Evolutionary conservation across 2,329 filamentous ascomycete species (phyloP), one percentile per base, ranked within the genome.

Genomic region (Tympanopsis confertula): DNA sequence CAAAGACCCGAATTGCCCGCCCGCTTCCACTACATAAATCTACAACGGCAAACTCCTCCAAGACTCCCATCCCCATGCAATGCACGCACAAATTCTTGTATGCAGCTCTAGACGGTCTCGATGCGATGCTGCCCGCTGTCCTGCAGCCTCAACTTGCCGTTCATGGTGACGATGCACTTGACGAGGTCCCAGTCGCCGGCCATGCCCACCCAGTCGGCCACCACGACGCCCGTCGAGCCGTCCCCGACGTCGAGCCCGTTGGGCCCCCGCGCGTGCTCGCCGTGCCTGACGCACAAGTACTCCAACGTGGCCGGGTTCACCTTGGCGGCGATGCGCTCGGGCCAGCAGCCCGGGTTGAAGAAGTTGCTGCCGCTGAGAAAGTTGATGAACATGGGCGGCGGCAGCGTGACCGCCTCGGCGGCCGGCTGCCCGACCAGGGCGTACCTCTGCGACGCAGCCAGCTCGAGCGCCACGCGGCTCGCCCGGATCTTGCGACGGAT

Each of bases 341-440:
- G 91, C 91, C 91, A 98, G 58, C 87, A 94, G 39, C 75, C 78
- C 1, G 81, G 68, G 46, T 86, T 88, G 78, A 89, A 96, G 65
- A 96, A 96, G 62, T 95, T 95, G 57, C 82, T 89, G 1, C 82
- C 91, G 47, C 73, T 86, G 44, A 95, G 58, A 55, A 95, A 96
- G 58, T 96, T 98, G 58, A 96, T 65, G 50, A 83, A 94, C 47
- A 95, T 71, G 1, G 86, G 86, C 13, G 66, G 65, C 19, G 51
- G 45, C 17, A 46, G 46, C 4, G 47, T 44, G 3, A 41, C 39
- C 29, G 48, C 44, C 13, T 36, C 38, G 4, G 13, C 35, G 20
- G 35, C 35, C 17, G 44, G 45, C 3, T 56, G 60, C 26, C 54
- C 64, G 37, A 63, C 65, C 35, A 66, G 61, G 33, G 56, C 63